Conservation (phyloP, 257 asterid species). For the Thymus mandschuricus region DNA sequence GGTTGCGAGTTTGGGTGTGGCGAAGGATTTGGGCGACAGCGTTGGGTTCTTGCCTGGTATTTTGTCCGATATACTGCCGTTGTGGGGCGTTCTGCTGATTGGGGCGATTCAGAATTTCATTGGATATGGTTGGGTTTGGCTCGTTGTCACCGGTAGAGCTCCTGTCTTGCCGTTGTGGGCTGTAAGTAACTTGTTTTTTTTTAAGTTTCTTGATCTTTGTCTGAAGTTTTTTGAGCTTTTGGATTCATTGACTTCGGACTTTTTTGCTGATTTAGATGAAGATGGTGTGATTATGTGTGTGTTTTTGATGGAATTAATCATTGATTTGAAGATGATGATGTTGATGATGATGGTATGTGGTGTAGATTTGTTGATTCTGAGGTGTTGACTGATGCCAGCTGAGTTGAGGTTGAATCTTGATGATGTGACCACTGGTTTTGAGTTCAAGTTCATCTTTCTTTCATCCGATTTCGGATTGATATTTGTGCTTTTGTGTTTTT, state of each 20-base stretch:
- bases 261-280: not conserved
- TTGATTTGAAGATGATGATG: slow-evolving; percentile 20
- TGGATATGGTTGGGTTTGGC: slow-evolving; percentile 90
- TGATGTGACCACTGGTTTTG: slow-evolving; percentile 4
- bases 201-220: not conserved
- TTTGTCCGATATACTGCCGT: slow-evolving; percentile 69
- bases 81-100: slow-evolving; percentile 69
- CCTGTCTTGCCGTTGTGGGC: slow-evolving; percentile 84
- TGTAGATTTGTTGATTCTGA: not conserved
- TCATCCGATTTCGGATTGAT: slow-evolving; percentile 16
- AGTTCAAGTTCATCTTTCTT: slow-evolving; percentile 3
- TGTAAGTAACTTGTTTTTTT: slow-evolving; percentile 49
- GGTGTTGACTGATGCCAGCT: not conserved
- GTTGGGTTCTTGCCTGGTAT: slow-evolving; percentile 77
- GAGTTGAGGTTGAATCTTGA: slow-evolving; percentile 12
- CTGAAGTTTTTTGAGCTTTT: not conserved
- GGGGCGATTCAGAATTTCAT: slow-evolving; percentile 82
- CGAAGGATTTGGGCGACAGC: slow-evolving; percentile 87
- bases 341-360: not conserved
- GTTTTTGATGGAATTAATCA: not conserved
- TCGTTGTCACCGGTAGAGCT: slow-evolving; percentile 53
- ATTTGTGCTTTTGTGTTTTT: not conserved
- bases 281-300: slow-evolving; percentile 1
- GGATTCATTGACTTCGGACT: slow-evolving; percentile 22
- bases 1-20: slow-evolving; percentile 81